A percentile compares a stretch with the other conserved stretches of the same genome.
Evolutionary conservation across 768 basidiomycete species (phyloP).

Genomic region (Amanita polypyramis): DNA sequence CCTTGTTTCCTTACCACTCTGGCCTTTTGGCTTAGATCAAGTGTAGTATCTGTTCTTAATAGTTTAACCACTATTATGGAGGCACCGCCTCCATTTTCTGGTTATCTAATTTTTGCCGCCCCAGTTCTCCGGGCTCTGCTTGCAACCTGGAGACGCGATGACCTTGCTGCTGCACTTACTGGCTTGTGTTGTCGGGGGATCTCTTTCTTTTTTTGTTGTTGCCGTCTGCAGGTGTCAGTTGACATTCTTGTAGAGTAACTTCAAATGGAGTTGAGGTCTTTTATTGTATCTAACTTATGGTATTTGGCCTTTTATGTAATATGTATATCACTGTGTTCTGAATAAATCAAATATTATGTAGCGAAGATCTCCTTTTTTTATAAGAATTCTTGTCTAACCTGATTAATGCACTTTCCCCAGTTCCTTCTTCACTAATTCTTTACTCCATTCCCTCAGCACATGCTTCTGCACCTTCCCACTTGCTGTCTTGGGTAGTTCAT

Average conservation of each 20-base stretch:
- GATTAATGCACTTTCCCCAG: conserved; percentile 26
- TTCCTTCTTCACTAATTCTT: conserved; percentile 34
- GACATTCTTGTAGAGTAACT: conserved; percentile 3
- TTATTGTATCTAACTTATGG: no score
- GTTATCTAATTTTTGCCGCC: conserved; percentile 49
- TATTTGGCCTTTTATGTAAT: no score
- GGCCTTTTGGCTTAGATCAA: conserved; percentile 82
- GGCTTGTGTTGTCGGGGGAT: conserved; percentile 33
- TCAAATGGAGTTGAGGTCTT: no score
- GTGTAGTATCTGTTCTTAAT: conserved; percentile 82
- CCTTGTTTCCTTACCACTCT: conserved; percentile 45
- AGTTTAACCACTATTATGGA: conserved; percentile 52
- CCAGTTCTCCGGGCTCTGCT: conserved; percentile 27
- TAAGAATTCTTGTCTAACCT: no score
- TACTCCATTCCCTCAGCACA: conserved; percentile 60
- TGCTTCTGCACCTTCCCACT: conserved; percentile 87
- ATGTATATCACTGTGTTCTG: no score
- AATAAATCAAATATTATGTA: no score
- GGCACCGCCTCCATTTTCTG: conserved; percentile 41
- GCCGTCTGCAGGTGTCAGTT: conserved; percentile 2
- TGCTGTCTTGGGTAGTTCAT: conserved; percentile 72
- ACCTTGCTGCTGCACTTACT: conserved; percentile 16
- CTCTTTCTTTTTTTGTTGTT: conserved; percentile 10
- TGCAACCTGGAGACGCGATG: conserved; percentile 30
- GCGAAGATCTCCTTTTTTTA: no score